phyloP scores from a whole-genome alignment of 2,329 filamentous ascomycete genomes.

The Trichoderma semiorbis region DNA sequence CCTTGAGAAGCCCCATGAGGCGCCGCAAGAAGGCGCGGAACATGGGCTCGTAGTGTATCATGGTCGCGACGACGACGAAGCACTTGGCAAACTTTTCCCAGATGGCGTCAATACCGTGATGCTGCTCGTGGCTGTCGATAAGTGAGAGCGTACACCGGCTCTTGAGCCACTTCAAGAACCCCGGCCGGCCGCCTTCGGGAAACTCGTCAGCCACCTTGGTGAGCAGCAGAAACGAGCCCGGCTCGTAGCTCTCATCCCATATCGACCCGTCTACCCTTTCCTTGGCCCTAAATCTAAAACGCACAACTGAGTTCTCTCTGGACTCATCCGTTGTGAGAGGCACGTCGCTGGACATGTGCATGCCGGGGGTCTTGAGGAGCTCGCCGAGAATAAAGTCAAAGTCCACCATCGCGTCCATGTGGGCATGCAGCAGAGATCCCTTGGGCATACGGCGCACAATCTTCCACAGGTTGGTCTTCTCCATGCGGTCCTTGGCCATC shows the following conservation, averaged over 20 bases:
- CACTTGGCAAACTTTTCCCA: slow-evolving; percentile 78
- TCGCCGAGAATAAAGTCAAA: slow-evolving; percentile 74
- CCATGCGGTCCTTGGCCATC: slow-evolving; percentile 80
- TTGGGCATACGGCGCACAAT: slow-evolving; percentile 88
- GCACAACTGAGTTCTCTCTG: slow-evolving; percentile 53
- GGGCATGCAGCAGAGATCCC: slow-evolving; percentile 79
- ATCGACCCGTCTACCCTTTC: slow-evolving; percentile 49
- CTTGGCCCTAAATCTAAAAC: slow-evolving; percentile 58
- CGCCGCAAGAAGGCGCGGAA: slow-evolving; percentile 71
- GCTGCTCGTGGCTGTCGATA: slow-evolving; percentile 72
- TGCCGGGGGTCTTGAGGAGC: slow-evolving; percentile 67
- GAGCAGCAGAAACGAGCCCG: slow-evolving; percentile 56
- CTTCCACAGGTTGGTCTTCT: slow-evolving; percentile 77
- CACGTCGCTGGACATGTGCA: slow-evolving; percentile 64
- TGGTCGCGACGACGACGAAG: slow-evolving; percentile 68
- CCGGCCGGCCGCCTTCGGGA: slow-evolving; percentile 65
- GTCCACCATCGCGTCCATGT: slow-evolving; percentile 89
- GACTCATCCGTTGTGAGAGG: slow-evolving; percentile 54
- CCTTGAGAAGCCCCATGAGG: slow-evolving; percentile 67
- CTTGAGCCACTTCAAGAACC: slow-evolving; percentile 76
- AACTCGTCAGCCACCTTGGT: slow-evolving; percentile 67
- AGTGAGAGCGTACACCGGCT: slow-evolving; percentile 67
- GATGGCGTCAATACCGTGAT: slow-evolving; percentile 77
- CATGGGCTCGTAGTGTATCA: slow-evolving; percentile 88
- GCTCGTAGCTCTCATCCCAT: slow-evolving; percentile 64